Evolutionary conservation across 495 filamentous ascomycete genomes (phyloP), one percentile per base, ranked within the genome.

Genomic region (Podospora fimiseda): DNA sequence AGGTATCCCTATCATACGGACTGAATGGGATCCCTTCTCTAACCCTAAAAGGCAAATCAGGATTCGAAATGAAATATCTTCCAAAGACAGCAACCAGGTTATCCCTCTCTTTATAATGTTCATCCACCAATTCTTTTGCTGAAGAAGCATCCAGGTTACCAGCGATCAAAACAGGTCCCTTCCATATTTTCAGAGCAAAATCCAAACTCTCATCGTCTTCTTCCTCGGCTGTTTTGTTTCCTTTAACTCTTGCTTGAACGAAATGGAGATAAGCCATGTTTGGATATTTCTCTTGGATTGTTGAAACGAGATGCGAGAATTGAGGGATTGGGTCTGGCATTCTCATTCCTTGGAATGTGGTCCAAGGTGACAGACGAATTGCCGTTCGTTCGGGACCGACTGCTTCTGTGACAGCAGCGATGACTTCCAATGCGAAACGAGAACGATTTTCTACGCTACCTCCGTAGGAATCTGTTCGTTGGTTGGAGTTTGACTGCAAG

Each of bases 371-470:
- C 11, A 89, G 66, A 4, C 87, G 77, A 41, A 89, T 79, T 1
- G 68, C 86, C 0, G 77, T 79, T 42, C 73, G 70, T 18, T 85
- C 79, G 0, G 80, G 72, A 4, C 88, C 88, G 14, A 92, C 65
- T 15, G 83, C 85, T 1, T 71, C 74, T 3, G 75, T 69, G 13
- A 91, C 78, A 1, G 84, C 84, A 18, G 79, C 70, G 16, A 74
- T 70, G 4, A 85, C 75, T 62, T 88, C 85, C n/a, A 88, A 39
- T 3, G 70, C 74, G 51, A 92, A 85, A 18, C 80, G 77, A 6
- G 79, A 71, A 19, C 88, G 74, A 53, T 86, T 86, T 72, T 88
- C 85, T 19, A 88, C 66, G 55, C 78, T 84, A n/a, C 87, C 86
- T 19, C 87, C 87, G 64, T 80, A 90, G 15, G 54, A 40, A 61